Evolutionary conservation across 306 rosid species (phyloP), one percentile per base, ranked within the genome.

Genomic region (Acacia crassicarpa): DNA sequence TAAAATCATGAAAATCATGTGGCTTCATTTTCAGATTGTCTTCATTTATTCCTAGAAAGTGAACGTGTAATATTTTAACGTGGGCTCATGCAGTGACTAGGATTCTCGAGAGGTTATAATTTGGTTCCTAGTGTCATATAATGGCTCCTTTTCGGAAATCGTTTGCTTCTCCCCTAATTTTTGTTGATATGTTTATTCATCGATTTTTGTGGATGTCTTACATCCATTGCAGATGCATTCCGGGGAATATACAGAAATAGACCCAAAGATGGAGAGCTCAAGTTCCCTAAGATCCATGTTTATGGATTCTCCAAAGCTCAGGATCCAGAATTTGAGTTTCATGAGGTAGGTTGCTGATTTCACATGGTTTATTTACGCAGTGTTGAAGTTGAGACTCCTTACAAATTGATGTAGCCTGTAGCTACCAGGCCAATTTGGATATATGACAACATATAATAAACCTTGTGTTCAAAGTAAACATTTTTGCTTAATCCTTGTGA

Each of bases 281-380:
- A 78, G 35, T 82, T 88, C n/a, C 99, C 99, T 8, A 81, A 17
- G 85, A 93, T 95, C 83, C 98, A 91, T 81, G 95, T 93, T 80
- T 95, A 93, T 75, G 99, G 98, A 85, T 95, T 95, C 90, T 93
- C 99, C 84, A 95, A 90, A 88, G 97, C 99, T 10, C 85, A 56
- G 72, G 99, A 95, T 89, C 99, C 99, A 22, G 99, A 95, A 84
- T 95, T 95, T 72, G 95, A 95, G 74, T 95, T 93, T 85, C 98
- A 95, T 0, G 93, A 91, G 99, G 98, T 93, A 84, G 23, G 82
- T 78, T 67, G 76, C 75, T 56, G 45, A 53, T 80, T 69, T 30
- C 75, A 53, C 62, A 5, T 67, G 46, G 44, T 67, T 76, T 81
- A 46, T 81, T 71, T 30, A 40, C 7, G 23, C 8, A 19, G 70